Base-by-base conservation (phyloP, 352 stramenopile genomes). In the Halophytophthora polymorphica region DNA sequence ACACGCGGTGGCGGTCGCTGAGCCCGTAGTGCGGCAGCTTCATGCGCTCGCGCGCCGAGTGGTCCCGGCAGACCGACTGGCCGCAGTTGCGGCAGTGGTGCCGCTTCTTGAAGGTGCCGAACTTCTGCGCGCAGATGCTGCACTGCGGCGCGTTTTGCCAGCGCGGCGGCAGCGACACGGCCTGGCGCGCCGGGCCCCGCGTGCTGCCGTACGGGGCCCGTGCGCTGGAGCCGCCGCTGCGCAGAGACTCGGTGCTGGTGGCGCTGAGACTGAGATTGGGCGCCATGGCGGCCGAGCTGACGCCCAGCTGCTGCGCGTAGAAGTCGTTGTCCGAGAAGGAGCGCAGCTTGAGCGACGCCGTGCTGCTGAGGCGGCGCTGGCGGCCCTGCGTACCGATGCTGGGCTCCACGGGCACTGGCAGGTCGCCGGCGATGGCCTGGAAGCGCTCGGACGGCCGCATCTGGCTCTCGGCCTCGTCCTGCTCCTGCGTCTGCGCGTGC, bases 11-110 rank as follows among this genome's bases (percentile, higher is more conserved):
- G 35, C 70, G 71, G 56, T 90, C 80, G 18, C 60, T 80, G 3
- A 95, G 73, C 22, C 84, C 84, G 46, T 89, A 92, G 53, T 93
- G 84, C 34, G 80, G 84, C 47, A 95, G 60, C 48, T 76, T 76
- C 70, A 93, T 85, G 19, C 82, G 82, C 55, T 93, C 77, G 13
- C 83, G 76, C 33, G 84, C 84, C 40, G 84, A 95, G 66, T 95
- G 84, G 37, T 92, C 80, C 3, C 80, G 69, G 45, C 84, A 95
- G 50, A 95, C 90, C 7, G 84, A 90, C 61, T 92, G 80, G 0
- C 84, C 84, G 39, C 84, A 95, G 58, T 95, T 95, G 28, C 84
- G 80, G 53, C 84, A 95, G 61, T 95, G 84, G 61, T 95, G 84
- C 17, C 84, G 80, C 63, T 92, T 93, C 62, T 86, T 88, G 56